phyloP scores from a whole-genome alignment of 805 yeast genomes.

The Saturnispora ahearnii region DNA sequence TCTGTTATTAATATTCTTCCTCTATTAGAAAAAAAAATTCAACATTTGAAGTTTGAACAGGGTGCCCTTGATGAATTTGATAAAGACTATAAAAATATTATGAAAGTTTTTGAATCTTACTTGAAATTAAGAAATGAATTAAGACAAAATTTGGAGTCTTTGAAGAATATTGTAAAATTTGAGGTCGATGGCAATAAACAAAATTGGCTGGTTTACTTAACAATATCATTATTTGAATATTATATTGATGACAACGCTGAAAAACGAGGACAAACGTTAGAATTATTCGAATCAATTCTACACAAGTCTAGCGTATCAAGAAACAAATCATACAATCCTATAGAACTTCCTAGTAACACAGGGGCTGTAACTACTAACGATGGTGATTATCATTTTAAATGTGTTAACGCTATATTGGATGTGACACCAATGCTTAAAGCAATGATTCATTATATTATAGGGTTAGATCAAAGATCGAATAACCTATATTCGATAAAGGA shows the following conservation, averaged over 20 bases:
- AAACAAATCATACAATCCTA: not conserved
- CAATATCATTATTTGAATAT: not conserved
- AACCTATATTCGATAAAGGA: conserved; percentile 13
- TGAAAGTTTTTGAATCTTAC: not conserved
- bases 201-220: not conserved
- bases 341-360: not conserved
- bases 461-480: conserved; percentile 9
- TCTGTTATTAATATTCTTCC: conserved; percentile 21
- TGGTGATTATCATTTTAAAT: not conserved
- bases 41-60: conserved; percentile 16
- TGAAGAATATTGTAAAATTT: not conserved
- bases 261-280: not conserved
- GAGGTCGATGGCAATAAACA: not conserved
- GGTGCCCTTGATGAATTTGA: conserved; percentile 13
- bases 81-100: not conserved
- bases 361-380: not conserved
- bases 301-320: not conserved
- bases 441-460: conserved; percentile 19
- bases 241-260: not conserved
- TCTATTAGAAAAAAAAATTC: conserved; percentile 16
- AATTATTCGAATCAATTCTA: not conserved
- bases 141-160: not conserved
- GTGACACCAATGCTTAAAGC: conserved; percentile 22
- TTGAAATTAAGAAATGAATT: not conserved
- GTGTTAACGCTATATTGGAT: not conserved